phyloP scores from a whole-genome alignment of 2,329 filamentous ascomycete genomes.

The Hypoxylon sp. region DNA sequence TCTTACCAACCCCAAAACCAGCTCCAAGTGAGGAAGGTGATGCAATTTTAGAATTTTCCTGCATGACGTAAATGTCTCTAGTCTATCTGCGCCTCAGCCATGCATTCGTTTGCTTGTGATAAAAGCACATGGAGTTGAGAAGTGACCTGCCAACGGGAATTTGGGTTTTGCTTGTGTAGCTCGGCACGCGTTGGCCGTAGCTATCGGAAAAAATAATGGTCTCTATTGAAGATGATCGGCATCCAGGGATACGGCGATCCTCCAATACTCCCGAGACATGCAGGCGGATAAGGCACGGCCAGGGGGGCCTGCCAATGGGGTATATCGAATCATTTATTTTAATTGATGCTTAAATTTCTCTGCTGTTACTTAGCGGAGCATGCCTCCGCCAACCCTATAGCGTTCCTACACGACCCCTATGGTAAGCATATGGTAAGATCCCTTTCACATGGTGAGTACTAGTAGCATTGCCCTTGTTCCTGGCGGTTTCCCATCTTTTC shows the following conservation, averaged over 20 bases:
- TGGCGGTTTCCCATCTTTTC: conserved; percentile 25
- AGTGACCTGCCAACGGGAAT: conserved; percentile 2
- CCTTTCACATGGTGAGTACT: conserved; percentile 36
- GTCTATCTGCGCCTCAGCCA: background rate
- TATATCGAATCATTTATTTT: conserved; percentile 42
- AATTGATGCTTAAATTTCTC: conserved; percentile 42
- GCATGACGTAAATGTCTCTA: conserved; percentile 30
- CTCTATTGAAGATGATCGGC: conserved; percentile 41
- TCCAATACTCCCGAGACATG: conserved; percentile 42
- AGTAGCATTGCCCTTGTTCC: conserved; percentile 30
- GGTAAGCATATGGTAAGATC: conserved; percentile 25
- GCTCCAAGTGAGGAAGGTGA: background rate
- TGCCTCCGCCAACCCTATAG: conserved; percentile 41
- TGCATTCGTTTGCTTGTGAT: conserved; percentile 15
- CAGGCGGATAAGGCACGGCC: conserved; percentile 42
- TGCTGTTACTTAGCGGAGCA: conserved; percentile 43
- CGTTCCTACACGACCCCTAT: conserved; percentile 44
- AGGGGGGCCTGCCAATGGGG: conserved; percentile 39
- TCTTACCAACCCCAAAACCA: background rate
- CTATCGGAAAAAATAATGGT: conserved; percentile 38
- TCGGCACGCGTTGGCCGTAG: conserved; percentile 18
- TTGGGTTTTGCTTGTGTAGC: background rate
- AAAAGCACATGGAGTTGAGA: conserved; percentile 21
- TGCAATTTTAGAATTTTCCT: conserved; percentile 32
- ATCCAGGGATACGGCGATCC: conserved; percentile 33